These are phyloP conservation scores for Penicillium turbatum DNA, from an alignment of 495 filamentous ascomycete genomes.

Conservation along the genomic window DNA sequence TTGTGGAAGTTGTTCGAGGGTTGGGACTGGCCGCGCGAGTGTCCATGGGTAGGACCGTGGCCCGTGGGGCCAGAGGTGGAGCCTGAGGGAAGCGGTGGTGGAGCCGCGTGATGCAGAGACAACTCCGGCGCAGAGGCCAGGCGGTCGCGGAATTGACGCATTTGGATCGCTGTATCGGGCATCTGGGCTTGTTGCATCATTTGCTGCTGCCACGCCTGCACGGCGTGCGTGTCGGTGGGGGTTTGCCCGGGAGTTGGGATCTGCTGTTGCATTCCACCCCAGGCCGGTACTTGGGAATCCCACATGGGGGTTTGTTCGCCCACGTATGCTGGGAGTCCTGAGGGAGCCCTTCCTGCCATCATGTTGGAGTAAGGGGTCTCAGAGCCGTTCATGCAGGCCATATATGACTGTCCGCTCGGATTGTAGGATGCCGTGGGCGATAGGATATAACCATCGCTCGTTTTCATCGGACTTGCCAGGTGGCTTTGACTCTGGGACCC, in stretches of 20 bases:
- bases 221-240: conserved; percentile 21
- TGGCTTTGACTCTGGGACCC: background rate
- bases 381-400: conserved; percentile 19
- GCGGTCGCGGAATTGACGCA: conserved; percentile 38
- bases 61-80: conserved; percentile 24
- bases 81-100: conserved; percentile 9
- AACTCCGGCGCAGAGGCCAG: conserved; percentile 39
- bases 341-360: conserved; percentile 8
- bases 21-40: conserved; percentile 28
- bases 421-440: conserved; percentile 30
- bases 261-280: conserved; percentile 28
- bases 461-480: conserved; percentile 27
- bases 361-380: conserved; percentile 14
- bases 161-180: conserved; percentile 22
- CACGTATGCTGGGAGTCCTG: conserved; percentile 32
- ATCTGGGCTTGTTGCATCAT: conserved; percentile 29
- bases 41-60: conserved; percentile 11
- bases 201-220: conserved; percentile 33
- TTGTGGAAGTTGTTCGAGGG: conserved; percentile 22
- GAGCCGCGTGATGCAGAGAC: conserved; percentile 22
- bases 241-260: conserved; percentile 20
- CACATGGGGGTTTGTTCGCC: conserved; percentile 20
- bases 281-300: conserved; percentile 19
- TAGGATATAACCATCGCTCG: conserved; percentile 23
- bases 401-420: conserved; percentile 24